phyloP scores from a whole-genome alignment of 768 basidiomycete genomes.

The Suillus occidentalis region DNA sequence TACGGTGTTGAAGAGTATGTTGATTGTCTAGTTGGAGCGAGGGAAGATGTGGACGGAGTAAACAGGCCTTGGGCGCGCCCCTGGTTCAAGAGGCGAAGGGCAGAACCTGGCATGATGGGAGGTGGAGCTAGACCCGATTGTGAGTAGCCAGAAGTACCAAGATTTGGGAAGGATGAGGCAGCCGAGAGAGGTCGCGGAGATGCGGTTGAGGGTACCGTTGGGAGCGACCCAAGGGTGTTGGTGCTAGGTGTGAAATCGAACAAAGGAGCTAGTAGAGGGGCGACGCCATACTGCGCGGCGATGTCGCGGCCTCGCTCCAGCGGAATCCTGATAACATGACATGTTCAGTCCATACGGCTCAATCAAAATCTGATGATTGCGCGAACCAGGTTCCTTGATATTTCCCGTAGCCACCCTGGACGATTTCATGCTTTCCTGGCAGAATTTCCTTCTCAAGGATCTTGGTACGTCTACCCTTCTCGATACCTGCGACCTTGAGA shows the following conservation, averaged over 20 bases:
- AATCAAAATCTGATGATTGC: constrained; percentile 10
- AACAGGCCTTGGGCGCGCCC: constrained; percentile 85
- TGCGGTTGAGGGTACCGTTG: constrained; percentile 45
- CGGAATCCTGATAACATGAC: constrained; percentile 71
- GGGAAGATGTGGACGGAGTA: constrained; percentile 76
- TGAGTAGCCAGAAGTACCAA: constrained; percentile 45
- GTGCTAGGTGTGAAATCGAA: constrained; percentile 90
- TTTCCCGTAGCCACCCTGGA: constrained; percentile 98
- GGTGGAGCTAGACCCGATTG: constrained; percentile 67
- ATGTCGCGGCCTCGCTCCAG: constrained; percentile 93
- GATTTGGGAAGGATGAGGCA: constrained; percentile 63
- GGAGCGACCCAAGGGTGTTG: constrained; percentile 66
- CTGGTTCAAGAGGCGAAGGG: constrained; percentile 80
- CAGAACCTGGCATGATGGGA: constrained; percentile 86
- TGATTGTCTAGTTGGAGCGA: constrained; percentile 43
- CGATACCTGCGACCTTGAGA: constrained; percentile 96
- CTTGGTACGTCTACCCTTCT: constrained; percentile 95
- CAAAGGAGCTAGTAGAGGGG: constrained; percentile 80
- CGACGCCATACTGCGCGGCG: constrained; percentile 89
- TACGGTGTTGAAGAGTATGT: constrained; percentile 57
- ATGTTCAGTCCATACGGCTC: constrained; percentile 13
- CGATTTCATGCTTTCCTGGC: constrained; percentile 94
- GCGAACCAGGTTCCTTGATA: constrained; percentile 98
- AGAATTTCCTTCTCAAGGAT: constrained; percentile 97
- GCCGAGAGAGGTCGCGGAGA: constrained; percentile 68